These are phyloP conservation scores for Oryza nivara DNA, from an alignment of 176 grass and related monocot species.

Conservation along the genomic window DNA sequence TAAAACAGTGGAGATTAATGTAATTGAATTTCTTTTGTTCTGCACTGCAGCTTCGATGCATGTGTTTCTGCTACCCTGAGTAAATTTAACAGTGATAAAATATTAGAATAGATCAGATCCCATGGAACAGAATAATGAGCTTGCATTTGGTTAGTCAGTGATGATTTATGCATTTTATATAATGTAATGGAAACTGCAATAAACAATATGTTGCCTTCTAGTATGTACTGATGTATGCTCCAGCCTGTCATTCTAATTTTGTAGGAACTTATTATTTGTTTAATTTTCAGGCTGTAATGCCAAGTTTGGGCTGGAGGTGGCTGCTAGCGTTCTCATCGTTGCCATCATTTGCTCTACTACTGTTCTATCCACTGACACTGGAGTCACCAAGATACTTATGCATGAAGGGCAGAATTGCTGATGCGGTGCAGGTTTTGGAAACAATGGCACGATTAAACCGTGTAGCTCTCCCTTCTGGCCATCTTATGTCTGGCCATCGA, in stretches of 20 bases:
- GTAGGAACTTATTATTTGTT: conserved; percentile 29
- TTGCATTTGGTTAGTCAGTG: neutral
- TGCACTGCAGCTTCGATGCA: too few relatives aligned
- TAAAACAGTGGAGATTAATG: neutral
- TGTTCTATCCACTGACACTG: conserved; percentile 76
- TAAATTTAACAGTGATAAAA: neutral
- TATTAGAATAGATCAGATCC: neutral
- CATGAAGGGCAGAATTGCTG: conserved; percentile 78
- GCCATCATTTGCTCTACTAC: conserved; percentile 80
- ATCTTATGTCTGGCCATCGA: conserved; percentile 53
- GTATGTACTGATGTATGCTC: conserved; percentile 1
- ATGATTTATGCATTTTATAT: neutral
- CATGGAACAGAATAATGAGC: neutral
- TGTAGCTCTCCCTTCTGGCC: conserved; percentile 66
- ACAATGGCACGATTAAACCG: conserved; percentile 74
- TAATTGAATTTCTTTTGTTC: neutral
- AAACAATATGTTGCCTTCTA: conserved; percentile 15
- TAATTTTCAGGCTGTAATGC: conserved; percentile 80
- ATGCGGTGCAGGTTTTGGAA: conserved; percentile 77
- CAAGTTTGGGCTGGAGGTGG: conserved; percentile 90
- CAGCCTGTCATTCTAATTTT: conserved; percentile 15
- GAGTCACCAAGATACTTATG: conserved; percentile 96
- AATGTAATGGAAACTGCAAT: neutral
- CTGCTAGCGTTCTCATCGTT: conserved; percentile 83
- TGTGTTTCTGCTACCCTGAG: conserved; percentile 18